Percentiles rank a stretch among this genome's conserved stretches.
These are phyloP conservation scores for Saccharomycopsis javanensis DNA, from an alignment of 805 yeast species.

Conservation along the genomic window DNA sequence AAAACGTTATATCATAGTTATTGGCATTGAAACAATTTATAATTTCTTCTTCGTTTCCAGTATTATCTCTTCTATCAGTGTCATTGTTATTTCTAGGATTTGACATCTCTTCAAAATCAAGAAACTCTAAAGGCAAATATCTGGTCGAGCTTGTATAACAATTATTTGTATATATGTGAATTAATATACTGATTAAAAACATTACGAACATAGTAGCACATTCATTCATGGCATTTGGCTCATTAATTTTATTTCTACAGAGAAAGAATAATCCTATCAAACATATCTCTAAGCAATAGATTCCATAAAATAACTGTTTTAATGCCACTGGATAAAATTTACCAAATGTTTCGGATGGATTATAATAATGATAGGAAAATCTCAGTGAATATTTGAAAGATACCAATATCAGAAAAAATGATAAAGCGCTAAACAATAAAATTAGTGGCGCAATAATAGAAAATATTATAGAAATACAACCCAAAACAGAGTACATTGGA, in stretches of 20 bases:
- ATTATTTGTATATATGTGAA: constrained; percentile 43
- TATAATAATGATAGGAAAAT: constrained; percentile 42
- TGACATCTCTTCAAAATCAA: constrained; percentile 5
- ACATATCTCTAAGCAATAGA: constrained; percentile 73
- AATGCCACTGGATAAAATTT: constrained; percentile 64
- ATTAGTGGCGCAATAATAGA: constrained; percentile 74
- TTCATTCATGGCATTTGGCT: constrained; percentile 36
- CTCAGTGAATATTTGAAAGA: constrained; percentile 65
- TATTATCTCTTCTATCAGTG: neutral
- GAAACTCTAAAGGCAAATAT: constrained; percentile 29
- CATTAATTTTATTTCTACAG: constrained; percentile 40
- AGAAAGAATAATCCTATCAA: constrained; percentile 67
- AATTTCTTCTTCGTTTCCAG: neutral
- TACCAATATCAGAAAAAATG: constrained; percentile 46
- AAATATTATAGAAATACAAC: constrained; percentile 69
- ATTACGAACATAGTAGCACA: constrained; percentile 44
- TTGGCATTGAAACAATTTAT: constrained; percentile 9
- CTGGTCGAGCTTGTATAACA: constrained; percentile 31
- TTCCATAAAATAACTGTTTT: constrained; percentile 67
- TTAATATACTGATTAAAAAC: constrained; percentile 44
- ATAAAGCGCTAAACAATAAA: constrained; percentile 45
- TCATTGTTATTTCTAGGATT: constrained; percentile 12
- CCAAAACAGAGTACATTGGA: constrained; percentile 68
- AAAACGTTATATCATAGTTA: constrained; percentile 18
- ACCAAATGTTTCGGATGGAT: constrained; percentile 59